These are phyloP conservation scores for Zopfochytrium polystomum DNA, from an alignment of 371 early-diverging fungal species.

Conservation along the genomic window DNA sequence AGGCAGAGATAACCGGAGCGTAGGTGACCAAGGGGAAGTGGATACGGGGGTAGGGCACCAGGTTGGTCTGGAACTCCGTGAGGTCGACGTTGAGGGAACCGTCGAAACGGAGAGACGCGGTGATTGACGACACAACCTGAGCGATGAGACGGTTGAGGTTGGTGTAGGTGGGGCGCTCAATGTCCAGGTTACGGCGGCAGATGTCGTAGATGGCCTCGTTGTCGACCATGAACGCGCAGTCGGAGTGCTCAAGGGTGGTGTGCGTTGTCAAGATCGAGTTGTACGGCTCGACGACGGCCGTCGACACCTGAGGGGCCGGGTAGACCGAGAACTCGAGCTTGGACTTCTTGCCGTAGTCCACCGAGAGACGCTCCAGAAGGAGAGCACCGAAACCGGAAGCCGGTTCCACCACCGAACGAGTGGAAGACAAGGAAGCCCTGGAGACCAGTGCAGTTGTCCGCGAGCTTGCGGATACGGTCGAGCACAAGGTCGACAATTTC, in stretches of 20 bases:
- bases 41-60: conserved; percentile 96
- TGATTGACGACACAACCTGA: conserved; percentile 99
- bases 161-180: conserved; percentile 95
- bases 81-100: conserved; percentile 96
- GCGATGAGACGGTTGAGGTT: conserved; percentile 99
- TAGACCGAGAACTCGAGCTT: conserved; percentile 99
- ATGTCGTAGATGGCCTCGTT: conserved; percentile 99
- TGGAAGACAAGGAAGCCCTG: conserved; percentile 98
- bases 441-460: conserved; percentile 96
- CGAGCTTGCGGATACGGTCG: conserved; percentile 95
- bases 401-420: conserved; percentile 99
- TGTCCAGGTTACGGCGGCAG: conserved; percentile 97
- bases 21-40: conserved; percentile 96
- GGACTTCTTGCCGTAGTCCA: conserved; percentile 98
- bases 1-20: conserved; percentile 85
- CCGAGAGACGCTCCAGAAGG: conserved; percentile 93
- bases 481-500: conserved; percentile 95
- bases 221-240: conserved; percentile 99
- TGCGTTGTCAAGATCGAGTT: conserved; percentile 98
- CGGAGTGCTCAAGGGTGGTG: conserved; percentile 97
- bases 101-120: conserved; percentile 98
- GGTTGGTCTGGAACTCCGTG: conserved; percentile 96
- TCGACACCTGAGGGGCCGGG: conserved; percentile 98
- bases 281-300: conserved; percentile 98
- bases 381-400: conserved; percentile 99